These are phyloP conservation scores for Rhododendron henanense DNA, from an alignment of 148 eudicot genomes.

Conservation along the genomic window DNA sequence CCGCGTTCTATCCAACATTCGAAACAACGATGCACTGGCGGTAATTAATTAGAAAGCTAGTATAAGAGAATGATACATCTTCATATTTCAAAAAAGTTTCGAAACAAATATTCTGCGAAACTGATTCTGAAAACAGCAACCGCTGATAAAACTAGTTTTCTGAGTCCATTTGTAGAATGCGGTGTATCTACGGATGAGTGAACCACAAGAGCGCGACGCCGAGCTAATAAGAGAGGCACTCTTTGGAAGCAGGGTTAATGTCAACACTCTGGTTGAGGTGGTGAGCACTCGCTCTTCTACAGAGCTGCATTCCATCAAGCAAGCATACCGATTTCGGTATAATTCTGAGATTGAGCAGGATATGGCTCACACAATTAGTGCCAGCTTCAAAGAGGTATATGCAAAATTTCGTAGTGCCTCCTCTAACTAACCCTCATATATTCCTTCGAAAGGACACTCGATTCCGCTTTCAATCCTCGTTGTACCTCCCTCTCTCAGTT, in stretches of 20 bases:
- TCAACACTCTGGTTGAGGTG: not conserved
- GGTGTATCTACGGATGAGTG: not conserved
- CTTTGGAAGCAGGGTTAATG: slow-evolving; percentile 6
- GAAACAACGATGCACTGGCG: not conserved
- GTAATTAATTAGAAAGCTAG: not conserved
- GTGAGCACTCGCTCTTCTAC: slow-evolving; percentile 7
- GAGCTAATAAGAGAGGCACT: slow-evolving; percentile 9
- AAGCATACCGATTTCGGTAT: not conserved
- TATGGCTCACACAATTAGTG: not conserved
- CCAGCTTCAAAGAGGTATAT: not conserved
- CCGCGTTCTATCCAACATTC: not conserved
- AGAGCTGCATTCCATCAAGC: slow-evolving; percentile 11
- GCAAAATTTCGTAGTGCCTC: not conserved
- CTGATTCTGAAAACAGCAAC: not conserved
- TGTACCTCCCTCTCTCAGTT: not conserved
- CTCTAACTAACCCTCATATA: not conserved
- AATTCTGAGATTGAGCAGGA: not conserved
- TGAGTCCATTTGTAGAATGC: not conserved
- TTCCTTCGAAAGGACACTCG: not conserved
- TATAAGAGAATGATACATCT: not conserved
- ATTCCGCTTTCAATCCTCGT: not conserved
- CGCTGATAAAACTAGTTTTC: not conserved
- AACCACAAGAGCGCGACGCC: slow-evolving; percentile 3
- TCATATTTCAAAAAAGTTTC: not conserved
- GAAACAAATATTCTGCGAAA: not conserved